Percentiles rank a stretch among this genome's conserved stretches.
Evolutionary conservation across 1,284 basidiomycete species (phyloP).

Genomic region (Moesziomyces globuligerus): DNA sequence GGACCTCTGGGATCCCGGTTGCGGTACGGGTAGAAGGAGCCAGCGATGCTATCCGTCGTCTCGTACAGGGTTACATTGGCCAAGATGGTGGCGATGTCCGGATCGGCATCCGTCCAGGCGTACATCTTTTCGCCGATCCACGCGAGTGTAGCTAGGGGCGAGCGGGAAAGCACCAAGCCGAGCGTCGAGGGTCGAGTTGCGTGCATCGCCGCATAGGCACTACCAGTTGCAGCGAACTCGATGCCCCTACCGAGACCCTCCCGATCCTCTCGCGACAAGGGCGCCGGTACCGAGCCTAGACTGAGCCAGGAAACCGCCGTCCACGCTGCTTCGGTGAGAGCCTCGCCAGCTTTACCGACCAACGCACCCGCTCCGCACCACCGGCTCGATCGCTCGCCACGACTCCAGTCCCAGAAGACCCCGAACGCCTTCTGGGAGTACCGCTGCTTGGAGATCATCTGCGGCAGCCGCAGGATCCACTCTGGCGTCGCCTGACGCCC

Average conservation of each 20-base stretch:
- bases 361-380: conserved; percentile 13
- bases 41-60: conserved; percentile 68
- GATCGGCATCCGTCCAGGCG: conserved; percentile 67
- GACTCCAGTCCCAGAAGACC: conserved; percentile 18
- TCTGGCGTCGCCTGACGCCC: conserved; percentile 19
- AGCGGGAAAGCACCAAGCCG: conserved; percentile 66
- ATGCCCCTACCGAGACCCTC: conserved; percentile 37
- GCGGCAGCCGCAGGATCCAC: conserved; percentile 32
- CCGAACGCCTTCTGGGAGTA: conserved; percentile 24
- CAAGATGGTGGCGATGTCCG: conserved; percentile 55
- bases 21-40: conserved; percentile 69
- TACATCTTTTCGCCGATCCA: conserved; percentile 70
- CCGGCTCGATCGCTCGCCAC: conserved; percentile 6
- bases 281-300: conserved; percentile 29
- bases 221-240: conserved; percentile 47
- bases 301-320: conserved; percentile 10
- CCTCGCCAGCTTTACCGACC: conserved; percentile 12
- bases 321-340: conserved; percentile 17
- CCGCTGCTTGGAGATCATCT: conserved; percentile 18
- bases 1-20: conserved; percentile 56
- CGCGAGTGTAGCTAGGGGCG: conserved; percentile 68
- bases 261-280: conserved; percentile 54
- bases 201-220: conserved; percentile 60
- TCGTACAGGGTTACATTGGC: conserved; percentile 69
- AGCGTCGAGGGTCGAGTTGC: conserved; percentile 68